phyloP scores from a whole-genome alignment of 371 early-diverging fungal genomes.

The Neoconidiobolus thromboides region DNA sequence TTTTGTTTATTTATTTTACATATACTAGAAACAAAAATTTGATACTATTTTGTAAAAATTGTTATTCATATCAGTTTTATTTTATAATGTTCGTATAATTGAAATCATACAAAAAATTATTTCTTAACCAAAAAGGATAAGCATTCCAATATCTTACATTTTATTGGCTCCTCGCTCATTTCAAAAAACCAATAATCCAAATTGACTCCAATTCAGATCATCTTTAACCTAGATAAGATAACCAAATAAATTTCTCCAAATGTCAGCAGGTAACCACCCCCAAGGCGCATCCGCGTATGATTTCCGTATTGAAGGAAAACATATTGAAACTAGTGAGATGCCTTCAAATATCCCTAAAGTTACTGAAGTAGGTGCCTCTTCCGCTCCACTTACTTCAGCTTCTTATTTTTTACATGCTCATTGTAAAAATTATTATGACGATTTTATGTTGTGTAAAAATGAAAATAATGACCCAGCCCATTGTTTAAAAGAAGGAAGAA shows the following conservation, averaged over 20 bases:
- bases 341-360: slow-evolving; percentile 48
- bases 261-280: slow-evolving; percentile 2
- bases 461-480: slow-evolving; percentile 75
- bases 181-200: no score
- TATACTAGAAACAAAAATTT: no score
- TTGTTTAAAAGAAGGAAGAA: slow-evolving; percentile 83
- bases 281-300: slow-evolving; percentile 1
- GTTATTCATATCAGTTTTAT: no score
- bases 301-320: slow-evolving; percentile 1
- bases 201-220: no score
- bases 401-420: slow-evolving; percentile 72
- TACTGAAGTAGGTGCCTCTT: slow-evolving; percentile 77
- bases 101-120: no score
- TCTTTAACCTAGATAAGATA: no score
- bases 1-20: no score
- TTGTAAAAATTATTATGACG: slow-evolving; percentile 86
- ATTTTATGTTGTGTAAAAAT: slow-evolving; percentile 91
- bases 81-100: no score
- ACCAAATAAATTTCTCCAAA: background rate
- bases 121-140: no score
- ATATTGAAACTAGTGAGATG: slow-evolving; percentile 53
- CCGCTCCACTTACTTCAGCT: slow-evolving; percentile 84
- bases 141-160: no score
- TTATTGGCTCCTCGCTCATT: no score
- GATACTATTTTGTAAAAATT: no score